These are phyloP conservation scores for Dictyostelium citrinum DNA, from an alignment of 78 protist species.

Conservation along the genomic window DNA sequence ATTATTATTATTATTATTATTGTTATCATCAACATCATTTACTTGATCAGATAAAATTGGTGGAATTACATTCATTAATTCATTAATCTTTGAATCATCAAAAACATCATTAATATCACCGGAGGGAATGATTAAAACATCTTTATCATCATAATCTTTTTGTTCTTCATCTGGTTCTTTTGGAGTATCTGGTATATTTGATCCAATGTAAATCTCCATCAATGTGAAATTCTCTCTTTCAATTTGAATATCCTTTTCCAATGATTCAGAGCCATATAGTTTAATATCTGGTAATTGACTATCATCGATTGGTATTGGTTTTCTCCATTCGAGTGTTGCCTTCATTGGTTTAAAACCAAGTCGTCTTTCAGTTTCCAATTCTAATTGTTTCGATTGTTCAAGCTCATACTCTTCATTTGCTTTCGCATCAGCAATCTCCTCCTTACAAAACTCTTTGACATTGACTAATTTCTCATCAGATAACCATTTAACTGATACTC, in stretches of 20 bases:
- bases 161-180: constrained; percentile 26
- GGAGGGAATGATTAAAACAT: constrained; percentile 11
- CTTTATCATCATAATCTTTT: constrained; percentile 31
- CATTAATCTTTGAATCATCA: constrained; percentile 4
- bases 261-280: background rate
- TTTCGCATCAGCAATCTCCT: background rate
- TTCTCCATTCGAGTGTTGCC: background rate
- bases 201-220: constrained; percentile 4
- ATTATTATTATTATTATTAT: background rate
- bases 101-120: constrained; percentile 23
- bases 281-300: background rate
- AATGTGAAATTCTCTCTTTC: constrained; percentile 48
- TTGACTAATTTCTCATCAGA: constrained; percentile 27
- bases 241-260: constrained; percentile 14
- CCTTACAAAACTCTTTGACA: constrained; percentile 31
- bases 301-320: constrained; percentile 19
- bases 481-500: constrained; percentile 53
- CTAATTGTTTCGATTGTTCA: background rate
- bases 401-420: constrained; percentile 9
- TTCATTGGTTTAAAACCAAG: background rate
- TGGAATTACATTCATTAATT: background rate
- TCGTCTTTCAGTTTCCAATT: constrained; percentile 9
- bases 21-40: background rate
- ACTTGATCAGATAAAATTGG: background rate
- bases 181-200: constrained; percentile 46